Evolutionary conservation across 2,329 filamentous ascomycete species (phyloP), one percentile per base, ranked within the genome.

Genomic region (Ophiocordyceps robertsii): DNA sequence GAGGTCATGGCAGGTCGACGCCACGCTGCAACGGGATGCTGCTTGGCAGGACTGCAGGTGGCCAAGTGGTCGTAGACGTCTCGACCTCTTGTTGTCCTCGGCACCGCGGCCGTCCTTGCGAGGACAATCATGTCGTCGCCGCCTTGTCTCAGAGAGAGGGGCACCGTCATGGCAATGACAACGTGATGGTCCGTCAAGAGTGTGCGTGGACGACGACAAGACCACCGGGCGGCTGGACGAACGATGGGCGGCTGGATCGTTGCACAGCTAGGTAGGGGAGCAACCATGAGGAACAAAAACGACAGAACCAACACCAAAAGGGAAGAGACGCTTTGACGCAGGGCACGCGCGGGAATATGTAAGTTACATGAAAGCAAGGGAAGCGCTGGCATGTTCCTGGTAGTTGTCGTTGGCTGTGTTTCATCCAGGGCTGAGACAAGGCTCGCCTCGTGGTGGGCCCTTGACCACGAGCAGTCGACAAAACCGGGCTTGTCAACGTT

Each of bases 341-440:
- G 44, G 33, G 46, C 44, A 51, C 42, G 38, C 35, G 33, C 35
- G 38, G 11, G 17, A n/a, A 32, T 13, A 32, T 40, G 42, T 46
- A 54, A 56, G 40, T 12, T 8, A 16, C 19, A 29, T 13, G 19
- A 19, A 42, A 38, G 40, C 43, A 44, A 45, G 46, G 48, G 45
- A 43, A 38, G 37, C 46, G 40, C 42, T 44, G 46, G 43, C 46
- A 53, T 54, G 49, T 44, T 46, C 47, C 44, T 47, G 41, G 33
- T 42, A 39, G 32, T 19, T 40, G 49, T 51, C 47, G 53, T 59
- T 57, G 58, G 56, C 44, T 52, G 49, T 53, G 51, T 55, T 57
- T 57, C 54, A 53, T 51, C 45, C 47, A 44, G 47, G 50, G 53
- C 52, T 59, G 55, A 59, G 57, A 59, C 56, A 58, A 19, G 42